Percentiles rank a stretch among this genome's conserved stretches.
phyloP scores from a whole-genome alignment of 1,139 yeast species.

The Debaryomyces nepalensis region DNA sequence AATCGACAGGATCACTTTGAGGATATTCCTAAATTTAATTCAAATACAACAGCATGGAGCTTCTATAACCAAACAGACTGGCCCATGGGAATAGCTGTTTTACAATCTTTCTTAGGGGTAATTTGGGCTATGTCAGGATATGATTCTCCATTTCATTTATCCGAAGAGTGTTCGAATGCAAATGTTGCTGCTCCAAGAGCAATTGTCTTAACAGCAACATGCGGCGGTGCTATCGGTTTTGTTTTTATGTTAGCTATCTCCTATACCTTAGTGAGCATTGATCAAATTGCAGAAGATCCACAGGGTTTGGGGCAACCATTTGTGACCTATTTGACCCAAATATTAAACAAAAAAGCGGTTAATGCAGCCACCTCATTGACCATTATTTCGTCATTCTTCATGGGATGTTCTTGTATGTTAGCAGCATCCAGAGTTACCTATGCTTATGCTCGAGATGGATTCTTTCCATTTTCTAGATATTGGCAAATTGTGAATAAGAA shows the following conservation, averaged over 20 bases:
- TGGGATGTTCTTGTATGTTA: slow-evolving; percentile 74
- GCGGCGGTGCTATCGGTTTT: slow-evolving; percentile 68
- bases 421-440: slow-evolving; percentile 73
- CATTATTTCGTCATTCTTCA: slow-evolving; percentile 60
- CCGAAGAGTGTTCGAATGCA: slow-evolving; percentile 75
- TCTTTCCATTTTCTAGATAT: slow-evolving; percentile 62
- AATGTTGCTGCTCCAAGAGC: slow-evolving; percentile 69
- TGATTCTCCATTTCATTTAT: slow-evolving; percentile 74
- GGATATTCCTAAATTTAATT: slow-evolving; percentile 51
- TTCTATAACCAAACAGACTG: slow-evolving; percentile 67
- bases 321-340: slow-evolving; percentile 60
- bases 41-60: slow-evolving; percentile 58
- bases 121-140: slow-evolving; percentile 82
- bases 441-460: slow-evolving; percentile 72
- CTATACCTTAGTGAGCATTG: slow-evolving; percentile 61
- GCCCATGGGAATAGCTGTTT: slow-evolving; percentile 66
- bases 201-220: slow-evolving; percentile 63
- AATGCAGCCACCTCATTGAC: slow-evolving; percentile 64
- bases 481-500: slow-evolving; percentile 57
- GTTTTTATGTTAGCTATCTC: slow-evolving; percentile 68
- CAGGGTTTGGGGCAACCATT: slow-evolving; percentile 68
- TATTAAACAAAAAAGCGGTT: slow-evolving; percentile 49
- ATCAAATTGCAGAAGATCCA: slow-evolving; percentile 53
- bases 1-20: slow-evolving; percentile 42
- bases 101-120: slow-evolving; percentile 65